These are phyloP conservation scores for Cladosporium sp. DNA, from an alignment of 2,329 filamentous ascomycete genomes.

Conservation along the genomic window DNA sequence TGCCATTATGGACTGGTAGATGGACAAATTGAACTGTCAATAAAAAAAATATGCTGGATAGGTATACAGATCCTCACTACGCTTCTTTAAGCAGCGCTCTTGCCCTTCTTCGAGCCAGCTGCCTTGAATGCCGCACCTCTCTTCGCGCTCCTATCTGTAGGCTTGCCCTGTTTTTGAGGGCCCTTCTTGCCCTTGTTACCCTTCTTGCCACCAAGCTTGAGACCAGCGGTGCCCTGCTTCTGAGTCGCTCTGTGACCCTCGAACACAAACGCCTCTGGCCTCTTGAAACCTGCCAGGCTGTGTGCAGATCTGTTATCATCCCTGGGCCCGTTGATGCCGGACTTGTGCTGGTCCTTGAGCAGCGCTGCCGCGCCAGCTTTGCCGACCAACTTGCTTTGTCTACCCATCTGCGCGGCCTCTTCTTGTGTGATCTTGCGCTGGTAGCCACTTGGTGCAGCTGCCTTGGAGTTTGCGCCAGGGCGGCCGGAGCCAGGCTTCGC, in stretches of 20 bases:
- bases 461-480: constrained; percentile 22
- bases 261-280: constrained; percentile 70
- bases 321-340: constrained; percentile 16
- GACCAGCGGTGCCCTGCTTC: constrained; percentile 61
- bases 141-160: constrained; percentile 40
- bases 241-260: constrained; percentile 72
- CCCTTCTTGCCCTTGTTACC: constrained; percentile 38
- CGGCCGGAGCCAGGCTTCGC: constrained; percentile 33
- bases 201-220: constrained; percentile 55
- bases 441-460: constrained; percentile 47
- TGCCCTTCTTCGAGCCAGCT: constrained; percentile 32
- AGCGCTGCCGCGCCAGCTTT: constrained; percentile 57
- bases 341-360: constrained; percentile 28
- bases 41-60: background rate
- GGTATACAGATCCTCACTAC: background rate
- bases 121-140: constrained; percentile 46
- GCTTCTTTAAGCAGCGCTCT: background rate
- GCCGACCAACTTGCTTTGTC: constrained; percentile 70
- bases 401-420: constrained; percentile 67
- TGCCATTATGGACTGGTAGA: too few species aligned
- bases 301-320: background rate
- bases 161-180: constrained; percentile 38
- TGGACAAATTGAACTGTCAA: background rate
- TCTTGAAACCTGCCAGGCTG: constrained; percentile 40
- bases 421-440: constrained; percentile 67